Base-by-base conservation (phyloP, 2,329 filamentous ascomycete species). In the Talaromyces atroroseus region DNA sequence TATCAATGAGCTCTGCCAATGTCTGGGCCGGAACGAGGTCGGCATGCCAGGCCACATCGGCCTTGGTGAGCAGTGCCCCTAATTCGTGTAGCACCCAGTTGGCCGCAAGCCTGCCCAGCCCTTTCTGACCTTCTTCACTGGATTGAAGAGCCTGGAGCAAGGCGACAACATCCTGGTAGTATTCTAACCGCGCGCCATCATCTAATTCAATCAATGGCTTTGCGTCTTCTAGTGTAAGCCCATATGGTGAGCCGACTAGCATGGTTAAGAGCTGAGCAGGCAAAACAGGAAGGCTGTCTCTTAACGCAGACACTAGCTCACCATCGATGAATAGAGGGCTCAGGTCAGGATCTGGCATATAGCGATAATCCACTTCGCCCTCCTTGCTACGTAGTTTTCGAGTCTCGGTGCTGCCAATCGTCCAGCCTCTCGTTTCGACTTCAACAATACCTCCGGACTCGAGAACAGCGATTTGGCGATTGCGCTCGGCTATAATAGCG, bases 271-370 rank as follows among this genome's bases (percentile, higher is more conserved):
- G 82, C 16, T 80, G 76, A 62, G 96, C 91, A 0, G 92, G 90
- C 10, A 88, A 76, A 21, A 82, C 78, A 4, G 90, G 89, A 58
- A 96, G 74, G 0, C 80, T 87, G 0, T 72, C 63, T 20, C 72
- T 74, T 14, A 97, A 77, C 60, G 86, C 78, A 5, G 78, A 67
- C 4, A 96, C 76, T 0, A 97, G 78, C 57, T 89, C 85, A 58
- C 75, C 68, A 7, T 85, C 85, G 59, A 99, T 87, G 2, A 91
- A 69, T 1, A 99, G 78, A 1, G 94, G 90, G 0, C 83, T 81
- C 14, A 99, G 79, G 68, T 99, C 94, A 5, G 94, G 90, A 69
- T 99, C 94, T 0, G 94, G 92, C 92, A 99, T 97, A 69, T 99
- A 99, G 44, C 94, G 82, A 72, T 99, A 99, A 71, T 99, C 94